phyloP scores from a whole-genome alignment of 345 rosid genomes.

The Durio zibethinus region DNA sequence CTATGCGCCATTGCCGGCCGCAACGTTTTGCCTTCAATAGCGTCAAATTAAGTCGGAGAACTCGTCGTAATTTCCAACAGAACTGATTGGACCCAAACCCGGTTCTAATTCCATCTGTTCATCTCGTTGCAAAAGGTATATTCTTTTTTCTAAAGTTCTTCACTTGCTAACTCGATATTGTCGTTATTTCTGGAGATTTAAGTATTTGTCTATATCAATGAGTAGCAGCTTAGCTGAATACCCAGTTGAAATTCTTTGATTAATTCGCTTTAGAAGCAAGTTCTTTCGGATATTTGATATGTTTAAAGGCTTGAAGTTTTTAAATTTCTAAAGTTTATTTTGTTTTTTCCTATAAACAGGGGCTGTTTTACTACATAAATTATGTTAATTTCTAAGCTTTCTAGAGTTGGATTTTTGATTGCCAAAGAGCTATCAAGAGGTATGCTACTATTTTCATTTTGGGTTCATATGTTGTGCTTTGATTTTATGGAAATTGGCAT shows the following conservation, averaged over 20 bases:
- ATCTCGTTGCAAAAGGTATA: background rate
- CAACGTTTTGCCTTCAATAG: background rate
- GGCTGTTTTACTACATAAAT: constrained; percentile 1
- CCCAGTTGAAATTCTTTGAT: background rate
- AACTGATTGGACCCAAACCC: background rate
- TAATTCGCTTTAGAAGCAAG: background rate
- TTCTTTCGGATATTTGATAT: background rate
- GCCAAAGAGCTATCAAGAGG: constrained; percentile 50
- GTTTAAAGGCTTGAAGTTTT: background rate
- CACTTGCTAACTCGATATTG: background rate
- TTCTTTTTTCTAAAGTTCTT: background rate
- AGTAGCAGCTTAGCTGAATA: background rate
- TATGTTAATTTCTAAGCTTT: constrained; percentile 45
- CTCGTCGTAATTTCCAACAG: background rate
- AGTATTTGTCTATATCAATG: background rate
- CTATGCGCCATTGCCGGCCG: background rate
- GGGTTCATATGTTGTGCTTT: background rate
- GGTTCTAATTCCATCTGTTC: background rate
- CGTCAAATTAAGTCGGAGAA: background rate
- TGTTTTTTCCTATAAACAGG: background rate
- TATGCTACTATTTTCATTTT: constrained; percentile 10
- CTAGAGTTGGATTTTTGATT: constrained; percentile 41
- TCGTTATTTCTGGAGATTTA: background rate
- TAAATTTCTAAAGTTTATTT: background rate
- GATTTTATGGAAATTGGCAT: background rate